These are phyloP conservation scores for Talaromyces sp. DNA, from an alignment of 2,329 filamentous ascomycete genomes.

Conservation along the genomic window DNA sequence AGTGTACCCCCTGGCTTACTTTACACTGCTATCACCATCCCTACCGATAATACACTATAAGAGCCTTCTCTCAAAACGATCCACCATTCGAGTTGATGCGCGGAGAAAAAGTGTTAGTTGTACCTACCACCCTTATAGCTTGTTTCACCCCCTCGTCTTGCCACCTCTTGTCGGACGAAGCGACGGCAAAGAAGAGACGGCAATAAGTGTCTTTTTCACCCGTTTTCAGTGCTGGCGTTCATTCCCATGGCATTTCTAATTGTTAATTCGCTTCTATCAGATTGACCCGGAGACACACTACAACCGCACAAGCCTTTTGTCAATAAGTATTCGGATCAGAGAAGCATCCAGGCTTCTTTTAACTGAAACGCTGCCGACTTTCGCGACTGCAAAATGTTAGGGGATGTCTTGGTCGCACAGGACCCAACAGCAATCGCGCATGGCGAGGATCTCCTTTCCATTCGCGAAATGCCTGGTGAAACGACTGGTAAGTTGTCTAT, in stretches of 20 bases:
- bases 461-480: conserved; percentile 39
- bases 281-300: neutral
- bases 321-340: neutral
- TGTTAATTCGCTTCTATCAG: neutral
- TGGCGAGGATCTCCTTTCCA: conserved; percentile 40
- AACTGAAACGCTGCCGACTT: neutral
- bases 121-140: neutral
- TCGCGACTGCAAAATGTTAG: conserved; percentile 28
- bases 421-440: conserved; percentile 33
- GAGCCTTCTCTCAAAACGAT: neutral
- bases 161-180: neutral
- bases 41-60: neutral
- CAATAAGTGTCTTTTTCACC: neutral
- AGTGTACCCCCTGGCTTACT: neutral
- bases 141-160: neutral
- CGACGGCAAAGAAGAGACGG: neutral
- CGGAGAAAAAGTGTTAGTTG: conserved; percentile 5
- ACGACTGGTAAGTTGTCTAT: conserved; percentile 35
- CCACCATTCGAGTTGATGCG: neutral
- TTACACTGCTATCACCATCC: neutral
- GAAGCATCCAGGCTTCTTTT: neutral
- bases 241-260: neutral
- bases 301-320: neutral
- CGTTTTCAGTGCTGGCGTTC: conserved; percentile 2
- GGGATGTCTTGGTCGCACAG: conserved; percentile 40